phyloP scores from a whole-genome alignment of 2,329 filamentous ascomycete genomes.

The Penicillium paneum region DNA sequence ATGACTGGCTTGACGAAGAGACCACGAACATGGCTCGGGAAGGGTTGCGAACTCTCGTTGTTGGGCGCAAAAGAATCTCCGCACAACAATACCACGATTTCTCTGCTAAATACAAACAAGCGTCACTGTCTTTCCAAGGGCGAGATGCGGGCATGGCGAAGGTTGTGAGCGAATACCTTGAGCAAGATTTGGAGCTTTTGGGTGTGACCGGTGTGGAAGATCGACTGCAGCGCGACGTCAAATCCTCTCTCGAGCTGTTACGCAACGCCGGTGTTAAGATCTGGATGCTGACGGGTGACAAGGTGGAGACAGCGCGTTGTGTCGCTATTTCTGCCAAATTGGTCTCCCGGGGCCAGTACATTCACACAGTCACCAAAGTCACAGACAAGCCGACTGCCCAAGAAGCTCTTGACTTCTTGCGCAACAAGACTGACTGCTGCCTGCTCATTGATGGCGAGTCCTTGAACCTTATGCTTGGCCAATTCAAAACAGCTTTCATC shows the following conservation, averaged over 20 bases:
- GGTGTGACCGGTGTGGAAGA: slow-evolving; percentile 99
- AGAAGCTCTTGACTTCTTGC: slow-evolving; percentile 82
- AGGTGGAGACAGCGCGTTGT: slow-evolving; percentile 94
- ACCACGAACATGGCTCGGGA: slow-evolving; percentile 99
- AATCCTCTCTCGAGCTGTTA: slow-evolving; percentile 87
- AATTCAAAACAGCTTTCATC: slow-evolving; percentile 83
- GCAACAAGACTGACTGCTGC: slow-evolving; percentile 80
- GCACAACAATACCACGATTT: slow-evolving; percentile 78
- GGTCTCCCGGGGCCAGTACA: slow-evolving; percentile 88
- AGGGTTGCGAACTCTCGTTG: slow-evolving; percentile 86
- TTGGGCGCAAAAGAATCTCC: slow-evolving; percentile 86
- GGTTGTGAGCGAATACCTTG: slow-evolving; percentile 76
- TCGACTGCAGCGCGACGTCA: slow-evolving; percentile 92
- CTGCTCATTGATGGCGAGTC: slow-evolving; percentile 94
- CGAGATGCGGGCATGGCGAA: slow-evolving; percentile 79
- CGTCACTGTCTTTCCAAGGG: slow-evolving; percentile 72
- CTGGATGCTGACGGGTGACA: slow-evolving; percentile 99
- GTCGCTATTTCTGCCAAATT: slow-evolving; percentile 94
- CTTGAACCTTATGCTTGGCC: slow-evolving; percentile 73
- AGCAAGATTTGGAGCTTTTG: slow-evolving; percentile 83
- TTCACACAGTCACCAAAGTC: slow-evolving; percentile 85
- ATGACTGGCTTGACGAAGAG: slow-evolving; percentile 98
- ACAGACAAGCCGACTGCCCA: slow-evolving; percentile 80
- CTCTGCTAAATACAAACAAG: slow-evolving; percentile 68
- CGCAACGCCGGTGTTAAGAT: slow-evolving; percentile 98